Evolutionary conservation across 2,329 filamentous ascomycete genomes (phyloP).

Genomic region (Neocucurbitaria cava): DNA sequence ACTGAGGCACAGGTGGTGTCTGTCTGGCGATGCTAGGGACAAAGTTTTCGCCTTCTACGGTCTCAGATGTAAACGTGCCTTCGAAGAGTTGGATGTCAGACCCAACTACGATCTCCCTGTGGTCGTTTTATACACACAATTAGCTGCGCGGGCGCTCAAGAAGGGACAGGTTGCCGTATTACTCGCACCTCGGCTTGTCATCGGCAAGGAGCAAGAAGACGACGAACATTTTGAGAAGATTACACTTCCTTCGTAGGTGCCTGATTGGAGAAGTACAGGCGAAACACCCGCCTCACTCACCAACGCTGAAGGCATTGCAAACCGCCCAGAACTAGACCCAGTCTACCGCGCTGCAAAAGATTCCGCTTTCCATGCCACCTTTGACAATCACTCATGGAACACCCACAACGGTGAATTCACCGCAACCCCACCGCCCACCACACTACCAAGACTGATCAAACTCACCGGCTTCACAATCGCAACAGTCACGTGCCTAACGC

Average conservation of each 20-base stretch:
- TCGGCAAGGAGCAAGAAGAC: not conserved
- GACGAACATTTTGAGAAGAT: not conserved
- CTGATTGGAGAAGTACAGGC: constrained; percentile 14
- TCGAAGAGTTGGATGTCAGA: constrained; percentile 3
- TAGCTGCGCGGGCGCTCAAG: constrained; percentile 2
- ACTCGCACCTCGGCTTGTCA: not conserved
- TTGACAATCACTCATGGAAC: not conserved
- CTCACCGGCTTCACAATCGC: constrained; percentile 2
- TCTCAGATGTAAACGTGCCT: not conserved
- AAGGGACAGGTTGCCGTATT: not conserved
- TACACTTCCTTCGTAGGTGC: constrained; percentile 10
- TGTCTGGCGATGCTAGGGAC: constrained; percentile 6
- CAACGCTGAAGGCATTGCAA: not conserved
- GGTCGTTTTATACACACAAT: constrained; percentile 5
- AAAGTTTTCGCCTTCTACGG: constrained; percentile 16
- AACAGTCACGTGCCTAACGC: constrained; percentile 1
- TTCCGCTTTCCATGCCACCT: not conserved
- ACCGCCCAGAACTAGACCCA: not conserved
- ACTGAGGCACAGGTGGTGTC: not conserved
- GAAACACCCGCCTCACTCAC: not conserved
- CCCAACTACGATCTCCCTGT: constrained; percentile 5
- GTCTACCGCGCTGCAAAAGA: not conserved
- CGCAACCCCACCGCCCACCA: not conserved
- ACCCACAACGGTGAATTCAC: not conserved
- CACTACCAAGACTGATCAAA: not conserved